Evolutionary conservation across 768 basidiomycete genomes (phyloP), one percentile per base, ranked within the genome.

Genomic region (Mycena chlorophos): DNA sequence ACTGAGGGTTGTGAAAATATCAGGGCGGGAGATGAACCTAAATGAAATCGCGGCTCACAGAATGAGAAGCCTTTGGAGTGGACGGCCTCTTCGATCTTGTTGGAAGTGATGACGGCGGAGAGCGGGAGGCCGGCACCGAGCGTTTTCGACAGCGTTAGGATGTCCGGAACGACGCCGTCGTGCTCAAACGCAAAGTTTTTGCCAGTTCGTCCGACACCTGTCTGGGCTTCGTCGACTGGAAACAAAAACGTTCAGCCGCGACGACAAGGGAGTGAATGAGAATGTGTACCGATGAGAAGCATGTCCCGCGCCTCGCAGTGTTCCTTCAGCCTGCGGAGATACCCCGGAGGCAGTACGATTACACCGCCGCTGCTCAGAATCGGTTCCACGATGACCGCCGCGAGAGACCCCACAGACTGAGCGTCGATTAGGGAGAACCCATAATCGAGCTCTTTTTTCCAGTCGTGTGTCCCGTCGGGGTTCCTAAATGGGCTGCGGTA

Each of bases 131-230:
- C 63, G 4, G 63, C 63, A n/a, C 63, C 63, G n/a, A 64, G 59
- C 4, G 63, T 64, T 49, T 64, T 64, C 16, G 63, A 64, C 2
- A 64, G 52, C 4, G 63, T 64, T 17, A 64, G 54, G 31, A 64
- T 64, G 22, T 64, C 63, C 0, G 63, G 63, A 2, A 61, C 49
- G 25, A 61, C 56, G 10, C 57, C 63, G 31, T 64, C 59, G 23
- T 64, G 60, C 22, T 64, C 63, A 31, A 64, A 61, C n/a, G 63
- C 63, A 48, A 54, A 64, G 52, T 64, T 64, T 50, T 58, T 64
- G 12, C 63, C 63, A 20, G 63, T 64, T n/a, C 63, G 59, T 27
- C 60, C 63, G 23, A 64, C 63, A 3, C 63, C 63, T 2, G 63
- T 64, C 45, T 64, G 63, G 4, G 63, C 63, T 30, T 52, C 45